phyloP scores from a whole-genome alignment of 441 rosid genomes.

The Pelargonium exstipulatum region DNA sequence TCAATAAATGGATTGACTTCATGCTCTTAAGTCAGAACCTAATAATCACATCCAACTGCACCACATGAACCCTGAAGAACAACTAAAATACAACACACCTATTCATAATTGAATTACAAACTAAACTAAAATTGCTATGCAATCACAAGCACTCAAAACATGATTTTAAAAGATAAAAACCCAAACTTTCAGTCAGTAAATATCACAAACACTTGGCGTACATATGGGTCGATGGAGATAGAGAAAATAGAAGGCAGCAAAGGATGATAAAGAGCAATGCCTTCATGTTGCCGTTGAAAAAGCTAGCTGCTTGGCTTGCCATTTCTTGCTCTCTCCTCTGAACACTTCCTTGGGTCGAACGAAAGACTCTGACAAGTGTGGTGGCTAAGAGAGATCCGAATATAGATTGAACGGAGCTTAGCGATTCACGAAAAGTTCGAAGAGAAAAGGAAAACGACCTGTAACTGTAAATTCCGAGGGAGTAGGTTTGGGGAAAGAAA shows the following conservation, averaged over 20 bases:
- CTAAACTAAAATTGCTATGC: background rate
- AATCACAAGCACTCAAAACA: background rate
- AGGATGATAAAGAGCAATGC: constrained; percentile 19
- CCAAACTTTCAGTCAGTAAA: constrained; percentile 13
- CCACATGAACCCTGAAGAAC: constrained; percentile 3
- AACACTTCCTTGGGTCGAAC: background rate
- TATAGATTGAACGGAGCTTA: background rate
- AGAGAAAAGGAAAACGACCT: background rate
- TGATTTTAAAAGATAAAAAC: background rate
- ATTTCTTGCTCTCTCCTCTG: constrained; percentile 26
- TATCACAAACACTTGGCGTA: constrained; percentile 32
- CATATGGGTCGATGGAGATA: background rate
- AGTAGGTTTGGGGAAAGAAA: background rate
- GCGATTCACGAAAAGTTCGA: background rate
- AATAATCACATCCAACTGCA: background rate
- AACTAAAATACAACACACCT: background rate
- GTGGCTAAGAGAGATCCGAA: background rate
- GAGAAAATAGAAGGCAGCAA: background rate
- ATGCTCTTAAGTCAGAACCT: background rate
- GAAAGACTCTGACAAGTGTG: constrained; percentile 15
- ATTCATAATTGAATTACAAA: background rate
- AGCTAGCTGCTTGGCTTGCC: constrained; percentile 62
- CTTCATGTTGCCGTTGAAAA: constrained; percentile 77
- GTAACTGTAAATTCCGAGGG: background rate
- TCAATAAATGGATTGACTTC: background rate